Evolutionary conservation across 108 stramenopile genomes (phyloP), one percentile per base, ranked within the genome.

Genomic region (Bacterosira constricta): DNA sequence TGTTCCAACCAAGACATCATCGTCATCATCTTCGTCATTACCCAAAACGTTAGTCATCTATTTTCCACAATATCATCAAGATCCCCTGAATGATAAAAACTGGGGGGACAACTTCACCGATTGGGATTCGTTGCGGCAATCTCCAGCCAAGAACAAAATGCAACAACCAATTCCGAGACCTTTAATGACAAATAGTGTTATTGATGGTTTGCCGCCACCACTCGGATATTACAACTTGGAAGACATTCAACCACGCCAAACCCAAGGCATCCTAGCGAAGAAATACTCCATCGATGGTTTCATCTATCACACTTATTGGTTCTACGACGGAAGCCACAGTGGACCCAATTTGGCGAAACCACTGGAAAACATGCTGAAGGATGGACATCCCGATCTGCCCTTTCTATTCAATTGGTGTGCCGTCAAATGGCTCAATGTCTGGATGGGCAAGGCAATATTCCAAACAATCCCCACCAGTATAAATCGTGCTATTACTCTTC

Each of bases 11-110:
- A n/a, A n/a, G n/a, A n/a, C 44, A 18, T 18, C 44, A 18, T 3
- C 12, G n/a, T 13, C 54, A 15, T 32, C 54, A 32, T 32, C 54
- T 3, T 31, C 54, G 9, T 32, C 30, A 30, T 37, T 86, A 8
- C 88, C 88, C 18, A 47, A 63, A 52, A 62, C 84, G 7, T 55
- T 87, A 23, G 89, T 73, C 0, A 66, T 87, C 54, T 73, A 75
- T 45, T 90, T 90, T 65, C 89, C 89, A 3, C 89, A 90, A 77
- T 90, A 70, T 57, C 89, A 90, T 52, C 64, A 18, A 53, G 89
- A 90, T 71, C 70, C 83, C 17, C 23, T 87, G 20, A 90, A 90
- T 64, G 89, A 90, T 62, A 61, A 47, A 23, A 60, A 80, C 29
- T 90, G 89, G 89, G 85, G 85, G 3, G 60, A 34, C 23, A 69